A percentile compares a stretch with the other conserved stretches of the same genome.
Conservation (phyloP, 345 rosid genomes). For the Citrus sinensis region DNA sequence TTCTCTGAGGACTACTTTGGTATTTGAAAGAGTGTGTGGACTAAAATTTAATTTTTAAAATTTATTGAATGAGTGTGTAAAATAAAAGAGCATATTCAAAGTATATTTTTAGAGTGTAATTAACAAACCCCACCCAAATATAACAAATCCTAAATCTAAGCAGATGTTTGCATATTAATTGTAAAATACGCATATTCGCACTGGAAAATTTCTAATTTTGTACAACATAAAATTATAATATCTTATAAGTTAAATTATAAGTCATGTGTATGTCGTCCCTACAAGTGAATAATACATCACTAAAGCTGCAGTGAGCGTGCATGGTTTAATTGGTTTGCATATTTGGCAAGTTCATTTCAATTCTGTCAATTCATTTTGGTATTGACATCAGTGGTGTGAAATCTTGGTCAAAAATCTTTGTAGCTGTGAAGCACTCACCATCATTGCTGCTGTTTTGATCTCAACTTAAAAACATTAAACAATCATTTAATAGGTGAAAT, state of each 20-base stretch:
- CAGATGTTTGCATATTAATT: too few species aligned
- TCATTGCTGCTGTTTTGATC: not conserved
- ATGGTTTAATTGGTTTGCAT: not conserved
- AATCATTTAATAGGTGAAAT: not conserved
- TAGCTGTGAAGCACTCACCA: slow-evolving; percentile 21
- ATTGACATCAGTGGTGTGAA: slow-evolving; percentile 12
- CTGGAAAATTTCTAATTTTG: not conserved
- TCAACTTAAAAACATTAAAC: not conserved
- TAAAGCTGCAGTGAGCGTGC: not conserved
- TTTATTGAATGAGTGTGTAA: too few species aligned
- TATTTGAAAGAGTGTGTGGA: too few species aligned
- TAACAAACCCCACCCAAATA: too few species aligned
- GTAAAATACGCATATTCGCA: not conserved
- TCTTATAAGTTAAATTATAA: too few species aligned
- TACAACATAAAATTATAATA: too few species aligned
- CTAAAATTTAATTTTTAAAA: too few species aligned
- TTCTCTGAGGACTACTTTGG: too few species aligned
- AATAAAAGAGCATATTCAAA: too few species aligned
- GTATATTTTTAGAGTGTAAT: too few species aligned
- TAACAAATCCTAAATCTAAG: too few species aligned
- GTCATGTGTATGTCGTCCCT: not conserved
- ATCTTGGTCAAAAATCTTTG: not conserved
- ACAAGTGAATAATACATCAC: not conserved
- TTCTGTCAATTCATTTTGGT: slow-evolving; percentile 6
- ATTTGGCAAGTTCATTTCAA: not conserved